Evolutionary conservation across 805 yeast species (phyloP).

Genomic region (Candida qinlingensis): DNA sequence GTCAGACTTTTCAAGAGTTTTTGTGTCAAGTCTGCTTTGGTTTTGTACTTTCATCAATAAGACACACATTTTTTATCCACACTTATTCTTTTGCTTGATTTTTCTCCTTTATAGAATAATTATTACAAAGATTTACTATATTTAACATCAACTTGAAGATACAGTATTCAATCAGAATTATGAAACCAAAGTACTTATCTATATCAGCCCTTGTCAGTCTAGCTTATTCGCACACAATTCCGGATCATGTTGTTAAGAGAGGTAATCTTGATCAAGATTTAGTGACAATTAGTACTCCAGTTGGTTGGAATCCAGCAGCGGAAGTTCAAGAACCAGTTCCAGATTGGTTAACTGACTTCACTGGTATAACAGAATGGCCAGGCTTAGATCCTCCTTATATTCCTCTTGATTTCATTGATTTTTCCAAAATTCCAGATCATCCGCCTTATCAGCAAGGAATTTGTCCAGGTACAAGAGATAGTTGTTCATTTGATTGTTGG

Average conservation of each 20-base stretch:
- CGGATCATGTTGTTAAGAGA: neutral
- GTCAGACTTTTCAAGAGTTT: too few species aligned
- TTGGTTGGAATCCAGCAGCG: constrained; percentile 23
- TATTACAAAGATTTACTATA: too few species aligned
- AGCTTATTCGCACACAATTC: neutral
- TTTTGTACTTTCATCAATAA: too few species aligned
- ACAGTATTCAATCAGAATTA: too few species aligned
- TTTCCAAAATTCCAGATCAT: constrained; percentile 44
- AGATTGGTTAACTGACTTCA: constrained; percentile 67
- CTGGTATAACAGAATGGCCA: constrained; percentile 81
- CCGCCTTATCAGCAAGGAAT: constrained; percentile 49
- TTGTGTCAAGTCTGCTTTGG: too few species aligned
- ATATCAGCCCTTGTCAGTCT: neutral
- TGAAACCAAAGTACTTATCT: neutral
- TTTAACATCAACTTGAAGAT: too few species aligned
- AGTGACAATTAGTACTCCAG: constrained; percentile 12
- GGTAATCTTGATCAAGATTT: neutral
- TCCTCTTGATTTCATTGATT: constrained; percentile 66
- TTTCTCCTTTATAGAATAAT: too few species aligned
- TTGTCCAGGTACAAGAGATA: constrained; percentile 49
- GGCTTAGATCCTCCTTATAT: constrained; percentile 83
- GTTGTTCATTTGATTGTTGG: constrained; percentile 84
- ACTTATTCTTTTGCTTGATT: too few species aligned
- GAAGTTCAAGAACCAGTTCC: constrained; percentile 54
- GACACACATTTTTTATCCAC: too few species aligned